Evolutionary conservation across 768 basidiomycete species (phyloP), one percentile per base, ranked within the genome.

Genomic region (Sporobolomyces phaffii): DNA sequence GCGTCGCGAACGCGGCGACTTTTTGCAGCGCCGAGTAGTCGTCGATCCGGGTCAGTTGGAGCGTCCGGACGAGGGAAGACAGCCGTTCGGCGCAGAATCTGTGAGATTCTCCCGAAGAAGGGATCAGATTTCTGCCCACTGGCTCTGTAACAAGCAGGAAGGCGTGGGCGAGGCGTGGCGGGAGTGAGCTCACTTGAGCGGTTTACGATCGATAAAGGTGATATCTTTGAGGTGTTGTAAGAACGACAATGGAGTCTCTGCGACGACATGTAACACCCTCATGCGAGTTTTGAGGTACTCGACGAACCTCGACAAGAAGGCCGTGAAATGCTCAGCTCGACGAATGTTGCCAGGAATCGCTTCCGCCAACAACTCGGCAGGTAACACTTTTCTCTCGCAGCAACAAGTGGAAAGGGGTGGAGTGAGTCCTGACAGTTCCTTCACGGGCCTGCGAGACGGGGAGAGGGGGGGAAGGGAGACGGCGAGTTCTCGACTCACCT

Each of bases 261-360:
- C 96, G 18, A 99, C 96, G 66, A 99, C 96, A 76, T 98, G 96
- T 31, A 97, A 80, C n/a, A 99, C 96, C 54, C 96, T 86, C 94
- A 98, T 98, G 60, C 96, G 84, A 22, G 94, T 98, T 93, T 98
- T 99, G 58, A 99, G 83, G 78, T 99, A 99, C 79, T 99, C 96
- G 29, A 99, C 91, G 75, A 99, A 96, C 59, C 96, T 86, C 78
- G 94, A 97, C 68, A 99, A 79, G 80, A 99, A 99, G 0, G 96
- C 94, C 20, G 97, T 91, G 74, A 99, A 99, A 79, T 99, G 96
- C 76, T 99, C 96, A 0, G 96, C 96, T 77, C 98, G 96, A 50
- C 96, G 84, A 65, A 99, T 99, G 74, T 99, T 99, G 15, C 96
- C 96, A 36, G 96, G 96, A 53, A 99, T 84, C 9, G 96, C 94